These are phyloP conservation scores for Knoxdaviesia proteae DNA, from an alignment of 2,329 filamentous ascomycete genomes.

Conservation along the genomic window DNA sequence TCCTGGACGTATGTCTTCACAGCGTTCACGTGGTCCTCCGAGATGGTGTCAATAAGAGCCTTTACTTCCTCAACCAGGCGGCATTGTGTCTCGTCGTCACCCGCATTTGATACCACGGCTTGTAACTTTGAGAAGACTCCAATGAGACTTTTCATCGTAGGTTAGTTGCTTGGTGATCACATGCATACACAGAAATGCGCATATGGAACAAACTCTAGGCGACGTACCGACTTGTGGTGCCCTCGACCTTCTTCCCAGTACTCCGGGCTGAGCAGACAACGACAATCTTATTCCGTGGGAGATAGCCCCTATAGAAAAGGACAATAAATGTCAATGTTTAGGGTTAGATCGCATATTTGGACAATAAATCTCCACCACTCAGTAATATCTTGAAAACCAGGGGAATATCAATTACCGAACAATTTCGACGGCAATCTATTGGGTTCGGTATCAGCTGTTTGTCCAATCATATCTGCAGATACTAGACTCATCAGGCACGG, in stretches of 20 bases:
- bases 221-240: conserved; percentile 82
- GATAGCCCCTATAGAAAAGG: conserved; percentile 8
- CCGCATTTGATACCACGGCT: conserved; percentile 8
- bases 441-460: neutral
- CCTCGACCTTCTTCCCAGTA: conserved; percentile 81
- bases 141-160: conserved; percentile 18
- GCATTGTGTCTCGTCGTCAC: too few relatives aligned
- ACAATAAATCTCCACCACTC: neutral
- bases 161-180: conserved; percentile 8
- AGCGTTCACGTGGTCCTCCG: conserved; percentile 59
- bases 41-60: conserved; percentile 60
- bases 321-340: neutral
- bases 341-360: neutral
- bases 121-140: conserved; percentile 38
- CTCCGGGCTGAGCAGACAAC: conserved; percentile 92
- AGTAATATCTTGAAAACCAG: neutral
- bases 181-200: too few relatives aligned
- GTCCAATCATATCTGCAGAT: neutral
- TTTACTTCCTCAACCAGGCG: conserved; percentile 41
- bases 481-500: neutral
- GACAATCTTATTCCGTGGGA: conserved; percentile 55
- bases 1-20: conserved; percentile 42
- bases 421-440: conserved; percentile 21
- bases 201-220: neutral
- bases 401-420: conserved; percentile 14